Base-by-base conservation (phyloP, 345 rosid genomes). In the Citrus maxima region DNA sequence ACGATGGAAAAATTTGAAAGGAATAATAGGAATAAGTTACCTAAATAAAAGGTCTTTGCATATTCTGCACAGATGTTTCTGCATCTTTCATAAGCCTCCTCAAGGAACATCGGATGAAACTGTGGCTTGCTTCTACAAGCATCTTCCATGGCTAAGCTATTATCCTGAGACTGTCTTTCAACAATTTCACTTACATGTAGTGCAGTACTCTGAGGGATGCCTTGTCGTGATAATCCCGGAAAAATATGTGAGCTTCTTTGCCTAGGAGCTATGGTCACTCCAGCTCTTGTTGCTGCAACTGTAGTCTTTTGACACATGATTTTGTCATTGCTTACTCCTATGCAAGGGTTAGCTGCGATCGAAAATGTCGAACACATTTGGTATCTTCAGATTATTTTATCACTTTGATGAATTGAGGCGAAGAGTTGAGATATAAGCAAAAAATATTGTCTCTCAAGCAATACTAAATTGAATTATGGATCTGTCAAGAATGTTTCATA, bases 1-100 rank as follows among this genome's bases (percentile, higher is more conserved):
- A 22, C 24, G 62, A 59, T 24, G 12, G 9, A 7, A 22, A n/a
- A n/a, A 0, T 7, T 59, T 59, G 62, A 59, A 59, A 59, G 62
- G 24, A 59, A 7, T 59, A 59, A 22, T 22, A 59, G 14, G 4
- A 59, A 59, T 59, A 59, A 19, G 28, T 24, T 22, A 90, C 92
- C 95, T 77, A 91, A 70, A 80, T 91, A 87, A 74, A 91, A 91
- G 38, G 92, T 87, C 85, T 88, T 91, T 66, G 95, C 92, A 79
- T 91, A 86, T 79, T 89, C 88, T 5, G 88, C 83, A 21, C 93
- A 89, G 25, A 91, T 79, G 27, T 72, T 78, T 79, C 82, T 81
- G 81, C 93, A 88, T 32, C 80, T 85, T 16, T 81, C 86, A 37
- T 87, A 87, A 7, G 88, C 87, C 73, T 89, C 95, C 16, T 88